Evolutionary conservation across 805 yeast species (phyloP).

Genomic region (Saturnispora hagleri): DNA sequence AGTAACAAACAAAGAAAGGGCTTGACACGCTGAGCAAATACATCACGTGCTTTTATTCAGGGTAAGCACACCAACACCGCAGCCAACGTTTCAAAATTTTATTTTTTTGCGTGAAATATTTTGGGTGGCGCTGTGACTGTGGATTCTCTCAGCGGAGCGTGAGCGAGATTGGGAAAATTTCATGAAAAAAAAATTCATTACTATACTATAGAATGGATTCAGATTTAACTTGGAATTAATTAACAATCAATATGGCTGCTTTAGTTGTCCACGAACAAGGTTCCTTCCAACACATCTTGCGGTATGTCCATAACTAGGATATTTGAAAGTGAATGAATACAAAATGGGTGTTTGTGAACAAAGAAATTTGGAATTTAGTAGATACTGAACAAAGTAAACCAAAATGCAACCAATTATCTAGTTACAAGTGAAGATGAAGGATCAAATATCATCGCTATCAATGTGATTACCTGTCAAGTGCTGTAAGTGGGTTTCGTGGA

Average conservation of each 20-base stretch:
- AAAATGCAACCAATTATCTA: too few species aligned
- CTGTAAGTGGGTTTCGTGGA: too few species aligned
- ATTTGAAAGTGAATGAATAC: neutral
- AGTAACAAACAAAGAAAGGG: neutral
- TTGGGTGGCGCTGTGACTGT: neutral
- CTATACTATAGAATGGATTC: neutral
- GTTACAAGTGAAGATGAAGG: too few species aligned
- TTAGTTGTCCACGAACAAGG: conserved; percentile 95
- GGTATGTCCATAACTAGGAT: conserved; percentile 49
- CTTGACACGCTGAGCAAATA: neutral
- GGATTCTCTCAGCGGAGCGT: neutral
- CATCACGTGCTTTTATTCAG: neutral
- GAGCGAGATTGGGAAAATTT: conserved; percentile 1
- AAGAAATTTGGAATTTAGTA: neutral
- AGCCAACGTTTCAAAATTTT: neutral
- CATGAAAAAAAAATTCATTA: neutral
- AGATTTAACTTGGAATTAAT: neutral
- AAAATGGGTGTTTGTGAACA: neutral
- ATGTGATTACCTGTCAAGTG: too few species aligned
- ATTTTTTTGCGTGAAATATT: neutral
- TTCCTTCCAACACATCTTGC: conserved; percentile 99
- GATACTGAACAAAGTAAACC: neutral
- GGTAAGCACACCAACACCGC: neutral
- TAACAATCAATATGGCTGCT: conserved; percentile 17
- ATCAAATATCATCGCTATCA: too few species aligned